These are phyloP conservation scores for Saccharum officinarum DNA, from an alignment of 176 grass and related monocot species.

Conservation along the genomic window DNA sequence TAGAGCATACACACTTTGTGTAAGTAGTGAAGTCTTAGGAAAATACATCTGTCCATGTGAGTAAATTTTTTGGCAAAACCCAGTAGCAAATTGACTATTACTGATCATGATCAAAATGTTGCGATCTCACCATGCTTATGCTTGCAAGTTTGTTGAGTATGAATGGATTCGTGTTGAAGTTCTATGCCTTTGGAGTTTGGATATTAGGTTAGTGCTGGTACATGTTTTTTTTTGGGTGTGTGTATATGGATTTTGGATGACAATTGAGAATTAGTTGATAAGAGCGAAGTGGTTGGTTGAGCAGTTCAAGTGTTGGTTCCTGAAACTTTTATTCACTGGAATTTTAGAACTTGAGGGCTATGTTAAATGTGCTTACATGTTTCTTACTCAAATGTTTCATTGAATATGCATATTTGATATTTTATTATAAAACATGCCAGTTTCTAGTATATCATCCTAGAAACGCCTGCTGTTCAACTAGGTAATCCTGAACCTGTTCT, in stretches of 20 bases:
- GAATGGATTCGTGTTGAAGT: constrained; percentile 21
- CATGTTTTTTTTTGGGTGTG: too few species aligned
- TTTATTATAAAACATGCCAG: not conserved
- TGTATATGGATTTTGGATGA: too few species aligned
- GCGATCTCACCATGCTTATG: not conserved
- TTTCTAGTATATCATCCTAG: not conserved
- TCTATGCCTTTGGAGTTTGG: not conserved
- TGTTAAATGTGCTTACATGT: not conserved
- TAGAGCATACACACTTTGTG: not conserved
- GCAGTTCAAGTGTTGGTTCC: not conserved
- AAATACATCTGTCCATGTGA: not conserved
- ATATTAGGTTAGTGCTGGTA: not conserved
- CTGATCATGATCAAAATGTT: not conserved
- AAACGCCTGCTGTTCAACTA: not conserved
- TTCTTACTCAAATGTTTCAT: not conserved
- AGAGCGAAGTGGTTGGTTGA: not conserved
- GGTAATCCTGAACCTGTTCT: too few species aligned
- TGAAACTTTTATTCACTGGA: not conserved
- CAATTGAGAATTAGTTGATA: not conserved
- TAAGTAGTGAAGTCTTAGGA: not conserved
- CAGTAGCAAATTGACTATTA: not conserved
- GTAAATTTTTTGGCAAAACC: constrained; percentile 13
- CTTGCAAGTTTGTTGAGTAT: not conserved
- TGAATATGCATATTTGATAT: not conserved
- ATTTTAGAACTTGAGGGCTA: not conserved